Percentiles rank a stretch among this genome's conserved stretches.
These are phyloP conservation scores for Aspergillus proliferans DNA, from an alignment of 2,329 filamentous ascomycete genomes.

Conservation along the genomic window DNA sequence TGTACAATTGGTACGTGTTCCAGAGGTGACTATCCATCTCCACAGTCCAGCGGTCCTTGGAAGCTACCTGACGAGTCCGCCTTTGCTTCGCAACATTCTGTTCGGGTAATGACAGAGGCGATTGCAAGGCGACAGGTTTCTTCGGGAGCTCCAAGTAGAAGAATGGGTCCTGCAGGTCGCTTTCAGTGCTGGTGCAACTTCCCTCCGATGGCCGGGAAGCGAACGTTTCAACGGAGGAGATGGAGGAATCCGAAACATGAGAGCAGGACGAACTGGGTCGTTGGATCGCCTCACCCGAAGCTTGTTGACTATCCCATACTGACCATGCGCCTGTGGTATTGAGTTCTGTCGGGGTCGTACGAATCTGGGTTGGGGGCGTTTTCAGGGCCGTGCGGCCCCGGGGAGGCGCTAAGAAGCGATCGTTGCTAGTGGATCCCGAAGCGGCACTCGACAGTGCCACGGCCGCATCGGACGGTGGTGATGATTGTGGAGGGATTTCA, in stretches of 20 bases:
- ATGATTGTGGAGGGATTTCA: conserved; percentile 24
- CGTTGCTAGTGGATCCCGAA: conserved; percentile 22
- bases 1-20: conserved; percentile 59
- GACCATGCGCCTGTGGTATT: conserved; percentile 25
- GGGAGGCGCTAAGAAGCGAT: conserved; percentile 35
- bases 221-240: conserved; percentile 54
- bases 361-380: conserved; percentile 42
- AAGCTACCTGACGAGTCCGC: conserved; percentile 18
- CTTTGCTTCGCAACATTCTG: background rate
- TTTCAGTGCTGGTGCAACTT: conserved; percentile 57
- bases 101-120: conserved; percentile 22
- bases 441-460: conserved; percentile 16
- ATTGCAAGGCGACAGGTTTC: conserved; percentile 34
- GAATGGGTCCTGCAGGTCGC: conserved; percentile 54
- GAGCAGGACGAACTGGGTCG: conserved; percentile 55
- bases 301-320: conserved; percentile 23
- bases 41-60: conserved; percentile 47
- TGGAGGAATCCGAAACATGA: conserved; percentile 56
- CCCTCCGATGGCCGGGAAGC: conserved; percentile 53
- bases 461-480: conserved; percentile 19
- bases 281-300: conserved; percentile 40
- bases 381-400: conserved; percentile 33
- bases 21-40: conserved; percentile 63
- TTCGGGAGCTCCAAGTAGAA: conserved; percentile 36
- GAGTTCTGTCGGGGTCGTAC: conserved; percentile 28